Evolutionary conservation across 2,329 filamentous ascomycete genomes (phyloP).

Genomic region (Stachybotrys echinatus): DNA sequence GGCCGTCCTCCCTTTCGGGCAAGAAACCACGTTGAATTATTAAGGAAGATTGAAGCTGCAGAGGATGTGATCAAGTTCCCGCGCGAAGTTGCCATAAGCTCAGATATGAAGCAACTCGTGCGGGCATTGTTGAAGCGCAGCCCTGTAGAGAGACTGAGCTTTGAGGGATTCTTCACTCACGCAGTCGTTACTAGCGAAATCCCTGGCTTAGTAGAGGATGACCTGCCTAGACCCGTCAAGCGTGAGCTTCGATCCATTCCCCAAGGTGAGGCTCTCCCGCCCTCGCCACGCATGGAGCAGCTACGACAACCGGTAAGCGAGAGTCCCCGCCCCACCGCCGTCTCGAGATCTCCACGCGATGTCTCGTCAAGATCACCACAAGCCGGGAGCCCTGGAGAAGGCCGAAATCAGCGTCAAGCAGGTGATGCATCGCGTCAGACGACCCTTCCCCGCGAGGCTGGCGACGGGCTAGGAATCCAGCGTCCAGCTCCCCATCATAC

Average conservation of each 20-base stretch:
- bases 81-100: slow-evolving; percentile 63
- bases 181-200: slow-evolving; percentile 69
- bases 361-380: slow-evolving; percentile 35
- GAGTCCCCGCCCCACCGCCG: slow-evolving; percentile 22
- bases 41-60: slow-evolving; percentile 84
- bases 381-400: slow-evolving; percentile 35
- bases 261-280: slow-evolving; percentile 21
- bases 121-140: slow-evolving; percentile 77
- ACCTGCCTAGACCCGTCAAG: slow-evolving; percentile 43
- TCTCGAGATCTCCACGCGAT: slow-evolving; percentile 36
- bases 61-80: slow-evolving; percentile 84
- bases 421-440: slow-evolving; percentile 24
- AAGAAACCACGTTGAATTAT: slow-evolving; percentile 87
- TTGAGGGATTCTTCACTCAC: slow-evolving; percentile 79
- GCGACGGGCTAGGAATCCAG: slow-evolving; percentile 47
- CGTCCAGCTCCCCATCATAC: slow-evolving; percentile 41
- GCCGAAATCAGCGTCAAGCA: slow-evolving; percentile 22
- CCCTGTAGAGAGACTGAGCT: slow-evolving; percentile 78
- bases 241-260: slow-evolving; percentile 29
- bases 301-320: slow-evolving; percentile 34
- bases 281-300: slow-evolving; percentile 16
- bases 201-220: slow-evolving; percentile 75
- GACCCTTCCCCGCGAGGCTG: slow-evolving; percentile 40
- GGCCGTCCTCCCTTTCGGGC: slow-evolving; percentile 89
- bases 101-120: slow-evolving; percentile 76